These are phyloP conservation scores for Pulveroboletus ravenelii DNA, from an alignment of 768 basidiomycete species.

Conservation along the genomic window DNA sequence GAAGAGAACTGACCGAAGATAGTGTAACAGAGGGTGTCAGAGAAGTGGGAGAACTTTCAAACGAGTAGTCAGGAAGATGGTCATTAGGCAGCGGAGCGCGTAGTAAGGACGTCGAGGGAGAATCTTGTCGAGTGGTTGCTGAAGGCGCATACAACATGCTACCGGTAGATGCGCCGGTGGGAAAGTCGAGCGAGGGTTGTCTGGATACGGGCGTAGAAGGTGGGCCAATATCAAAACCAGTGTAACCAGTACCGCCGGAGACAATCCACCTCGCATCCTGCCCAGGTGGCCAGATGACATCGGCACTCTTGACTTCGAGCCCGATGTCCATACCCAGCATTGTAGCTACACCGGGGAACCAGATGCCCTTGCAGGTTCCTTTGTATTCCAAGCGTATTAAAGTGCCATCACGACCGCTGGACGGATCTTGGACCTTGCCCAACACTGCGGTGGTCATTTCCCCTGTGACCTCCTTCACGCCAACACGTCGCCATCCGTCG, in stretches of 20 bases:
- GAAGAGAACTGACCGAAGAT: slow-evolving; percentile 38
- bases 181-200: slow-evolving; percentile 48
- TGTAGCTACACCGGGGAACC: slow-evolving; percentile 82
- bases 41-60: slow-evolving; percentile 59
- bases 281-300: slow-evolving; percentile 61
- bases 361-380: slow-evolving; percentile 69
- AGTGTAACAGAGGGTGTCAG: slow-evolving; percentile 40
- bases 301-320: slow-evolving; percentile 63
- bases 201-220: slow-evolving; percentile 38
- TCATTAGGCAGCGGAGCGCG: slow-evolving; percentile 69
- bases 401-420: slow-evolving; percentile 45
- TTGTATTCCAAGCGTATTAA: slow-evolving; percentile 66
- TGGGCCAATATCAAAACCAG: slow-evolving; percentile 60
- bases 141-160: slow-evolving; percentile 20
- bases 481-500: slow-evolving; percentile 62
- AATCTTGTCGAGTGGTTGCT: slow-evolving; percentile 34
- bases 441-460: slow-evolving; percentile 61
- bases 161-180: slow-evolving; percentile 15
- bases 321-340: slow-evolving; percentile 73
- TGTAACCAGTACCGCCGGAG: slow-evolving; percentile 61
- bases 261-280: slow-evolving; percentile 54
- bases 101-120: slow-evolving; percentile 53
- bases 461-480: slow-evolving; percentile 62
- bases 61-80: slow-evolving; percentile 67
- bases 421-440: slow-evolving; percentile 42